Evolutionary conservation across 306 rosid genomes (phyloP), one percentile per base, ranked within the genome.

Genomic region (Rosa multiflora): DNA sequence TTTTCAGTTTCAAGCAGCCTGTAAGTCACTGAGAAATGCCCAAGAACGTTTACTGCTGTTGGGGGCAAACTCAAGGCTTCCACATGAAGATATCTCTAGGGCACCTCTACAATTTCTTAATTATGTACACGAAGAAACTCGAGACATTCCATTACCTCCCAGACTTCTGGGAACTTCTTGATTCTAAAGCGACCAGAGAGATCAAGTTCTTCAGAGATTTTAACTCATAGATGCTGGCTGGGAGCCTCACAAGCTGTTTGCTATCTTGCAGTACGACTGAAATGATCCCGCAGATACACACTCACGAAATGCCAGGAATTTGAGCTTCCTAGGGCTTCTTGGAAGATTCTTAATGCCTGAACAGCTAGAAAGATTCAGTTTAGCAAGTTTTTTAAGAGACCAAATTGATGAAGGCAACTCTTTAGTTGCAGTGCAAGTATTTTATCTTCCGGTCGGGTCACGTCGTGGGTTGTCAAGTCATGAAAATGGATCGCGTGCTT

Each of bases 351-450:
- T 0, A 5, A 52, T 5, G 58, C 1, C 8, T 29, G 32, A 0
- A 52, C 58, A 17, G 1, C 21, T 0, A 14, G 0, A 0, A 52
- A 52, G 58, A 52, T 14, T 1, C n/a, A 52, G 3, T 52, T 4
- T 2, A 15, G 3, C n/a, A 17, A 52, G 58, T 20, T 3, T 12
- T 48, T 48, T 8, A 11, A 48, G 52, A 48, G 52, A 48, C 11
- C 63, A 9, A 10, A 78, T 68, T 69, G 67, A 68, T 69, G 81
- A 70, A 32, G 70, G 78, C 10, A 79, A 37, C 18, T 13, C 52
- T 51, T 72, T 14, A 2, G 72, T 73, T 15, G 66, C 71, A n/a
- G 55, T 63, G 29, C 32, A 29, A 29, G 32, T 29, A 29, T 29
- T 29, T 29, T 29, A 29, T 29, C 32, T 29, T 29, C 32, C 32